These are phyloP conservation scores for Cyclotella distinguenda DNA, from an alignment of 108 stramenopile genomes.

Conservation along the genomic window DNA sequence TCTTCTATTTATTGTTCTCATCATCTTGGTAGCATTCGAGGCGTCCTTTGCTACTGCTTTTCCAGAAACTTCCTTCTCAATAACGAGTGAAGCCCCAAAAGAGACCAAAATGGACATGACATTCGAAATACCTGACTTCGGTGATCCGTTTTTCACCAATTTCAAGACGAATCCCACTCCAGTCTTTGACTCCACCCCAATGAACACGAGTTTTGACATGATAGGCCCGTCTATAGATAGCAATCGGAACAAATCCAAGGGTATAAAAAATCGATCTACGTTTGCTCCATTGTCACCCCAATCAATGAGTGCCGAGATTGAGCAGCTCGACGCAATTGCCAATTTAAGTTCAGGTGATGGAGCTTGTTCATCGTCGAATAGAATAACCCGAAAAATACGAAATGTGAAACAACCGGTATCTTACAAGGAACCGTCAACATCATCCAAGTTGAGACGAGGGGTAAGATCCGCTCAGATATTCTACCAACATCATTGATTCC, in stretches of 20 bases:
- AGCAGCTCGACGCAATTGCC: slow-evolving; percentile 49
- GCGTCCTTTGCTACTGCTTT: slow-evolving; percentile 74
- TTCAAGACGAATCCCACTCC: slow-evolving; percentile 14
- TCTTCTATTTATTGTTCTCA: background rate
- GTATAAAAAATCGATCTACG: slow-evolving; percentile 11
- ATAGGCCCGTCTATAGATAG: slow-evolving; percentile 6
- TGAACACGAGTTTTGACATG: slow-evolving; percentile 24
- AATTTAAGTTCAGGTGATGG: slow-evolving; percentile 1
- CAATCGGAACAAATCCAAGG: background rate
- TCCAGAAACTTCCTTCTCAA: slow-evolving; percentile 58
- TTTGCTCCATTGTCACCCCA: slow-evolving; percentile 29
- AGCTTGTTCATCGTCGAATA: background rate
- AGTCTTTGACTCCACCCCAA: slow-evolving; percentile 25
- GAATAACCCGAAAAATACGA: slow-evolving; percentile 13
- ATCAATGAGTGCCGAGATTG: slow-evolving; percentile 41
- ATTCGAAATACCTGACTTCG: slow-evolving; percentile 54
- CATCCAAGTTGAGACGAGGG: slow-evolving; percentile 26
- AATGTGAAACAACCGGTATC: slow-evolving; percentile 37
- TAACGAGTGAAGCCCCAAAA: slow-evolving; percentile 26
- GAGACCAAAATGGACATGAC: slow-evolving; percentile 32
- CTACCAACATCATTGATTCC: background rate
- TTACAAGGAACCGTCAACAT: slow-evolving; percentile 32
- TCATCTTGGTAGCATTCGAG: slow-evolving; percentile 53
- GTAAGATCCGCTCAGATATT: background rate
- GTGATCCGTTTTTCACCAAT: slow-evolving; percentile 62